Evolutionary conservation across 1,139 yeast species (phyloP).

Genomic region (Kurtzmaniella quercitrusa): DNA sequence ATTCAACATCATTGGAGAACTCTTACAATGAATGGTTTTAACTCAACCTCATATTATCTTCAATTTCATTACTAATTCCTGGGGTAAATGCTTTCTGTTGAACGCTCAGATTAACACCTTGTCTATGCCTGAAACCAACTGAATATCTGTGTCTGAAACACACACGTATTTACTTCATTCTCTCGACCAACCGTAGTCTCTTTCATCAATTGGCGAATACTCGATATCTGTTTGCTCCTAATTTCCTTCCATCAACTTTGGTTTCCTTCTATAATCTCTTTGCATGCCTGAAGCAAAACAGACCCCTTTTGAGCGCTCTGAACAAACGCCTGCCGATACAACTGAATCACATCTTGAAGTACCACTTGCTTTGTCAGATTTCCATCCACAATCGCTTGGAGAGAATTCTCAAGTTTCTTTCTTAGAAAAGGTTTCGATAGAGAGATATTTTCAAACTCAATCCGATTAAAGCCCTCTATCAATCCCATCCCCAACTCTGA

Average conservation of each 20-base stretch:
- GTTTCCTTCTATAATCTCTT: conserved; percentile 12
- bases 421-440: conserved; percentile 87
- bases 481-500: conserved; percentile 82
- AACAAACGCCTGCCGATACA: conserved; percentile 61
- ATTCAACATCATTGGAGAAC: too few relatives aligned
- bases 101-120: too few relatives aligned
- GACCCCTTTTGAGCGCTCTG: conserved; percentile 31
- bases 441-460: conserved; percentile 68
- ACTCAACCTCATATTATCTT: too few relatives aligned
- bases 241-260: neutral
- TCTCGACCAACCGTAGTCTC: too few relatives aligned
- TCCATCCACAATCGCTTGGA: conserved; percentile 71
- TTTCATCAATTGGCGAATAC: too few relatives aligned
- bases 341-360: conserved; percentile 47
- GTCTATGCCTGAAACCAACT: too few relatives aligned
- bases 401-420: conserved; percentile 64
- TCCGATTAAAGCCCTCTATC: conserved; percentile 81
- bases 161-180: too few relatives aligned
- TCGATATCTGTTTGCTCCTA: too few relatives aligned
- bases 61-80: too few relatives aligned
- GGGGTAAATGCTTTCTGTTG: too few relatives aligned
- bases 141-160: too few relatives aligned
- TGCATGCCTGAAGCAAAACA: conserved; percentile 22
- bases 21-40: too few relatives aligned
- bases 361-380: conserved; percentile 49